A percentile compares a stretch with the other conserved stretches of the same genome.
Evolutionary conservation across 2,329 filamentous ascomycete species (phyloP).

Genomic region (Chaetomiaceae sp.): DNA sequence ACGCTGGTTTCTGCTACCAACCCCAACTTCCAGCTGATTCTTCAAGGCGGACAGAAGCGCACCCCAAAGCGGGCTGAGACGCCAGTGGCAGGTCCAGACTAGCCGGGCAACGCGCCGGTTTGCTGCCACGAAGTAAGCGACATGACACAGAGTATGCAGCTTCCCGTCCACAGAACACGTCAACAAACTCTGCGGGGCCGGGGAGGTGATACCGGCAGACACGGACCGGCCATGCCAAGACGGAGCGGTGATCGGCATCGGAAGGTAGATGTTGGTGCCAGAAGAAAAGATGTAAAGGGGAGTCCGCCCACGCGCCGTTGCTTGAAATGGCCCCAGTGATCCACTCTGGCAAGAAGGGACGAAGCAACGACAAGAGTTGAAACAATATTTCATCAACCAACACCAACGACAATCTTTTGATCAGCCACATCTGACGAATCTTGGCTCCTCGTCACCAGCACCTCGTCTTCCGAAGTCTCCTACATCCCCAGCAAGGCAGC

Average conservation of each 20-base stretch:
- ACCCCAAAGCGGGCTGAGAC: too few relatives aligned
- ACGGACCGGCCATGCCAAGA: not conserved
- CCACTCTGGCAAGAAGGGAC: not conserved
- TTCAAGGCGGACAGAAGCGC: too few relatives aligned
- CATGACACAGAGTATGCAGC: conserved; percentile 12
- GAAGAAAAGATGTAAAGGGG: not conserved
- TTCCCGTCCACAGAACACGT: conserved; percentile 12
- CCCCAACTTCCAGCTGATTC: too few relatives aligned
- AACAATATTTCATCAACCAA: not conserved
- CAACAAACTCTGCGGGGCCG: not conserved
- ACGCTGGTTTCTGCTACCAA: not conserved
- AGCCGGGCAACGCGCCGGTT: not conserved
- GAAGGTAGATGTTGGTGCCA: not conserved
- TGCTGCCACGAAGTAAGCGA: not conserved
- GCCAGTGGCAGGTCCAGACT: not conserved
- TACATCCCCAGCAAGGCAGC: not conserved
- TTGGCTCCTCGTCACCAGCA: not conserved
- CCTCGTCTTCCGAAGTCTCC: not conserved
- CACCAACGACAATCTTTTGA: not conserved
- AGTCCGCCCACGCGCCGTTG: not conserved
- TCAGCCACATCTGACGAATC: not conserved
- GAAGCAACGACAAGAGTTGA: not conserved
- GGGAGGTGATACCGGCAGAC: conserved; percentile 1
- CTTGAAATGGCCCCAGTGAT: too few relatives aligned
- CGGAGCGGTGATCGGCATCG: not conserved